Base-by-base conservation (phyloP, 2,329 filamentous ascomycete species). In the Penicillium brevicompactum region DNA sequence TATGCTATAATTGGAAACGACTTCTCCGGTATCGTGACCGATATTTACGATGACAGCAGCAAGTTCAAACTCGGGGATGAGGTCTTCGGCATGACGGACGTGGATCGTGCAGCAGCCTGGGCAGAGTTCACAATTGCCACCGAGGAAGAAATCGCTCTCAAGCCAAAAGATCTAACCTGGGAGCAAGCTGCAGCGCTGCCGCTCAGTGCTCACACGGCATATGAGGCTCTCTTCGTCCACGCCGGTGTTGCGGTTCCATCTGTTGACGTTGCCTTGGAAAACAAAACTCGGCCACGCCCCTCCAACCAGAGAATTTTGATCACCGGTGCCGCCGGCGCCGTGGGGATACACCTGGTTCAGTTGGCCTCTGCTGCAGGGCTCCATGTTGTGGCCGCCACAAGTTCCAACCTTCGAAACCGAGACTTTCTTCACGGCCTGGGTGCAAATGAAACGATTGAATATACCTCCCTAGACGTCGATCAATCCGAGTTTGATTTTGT, bases 161-260 rank as follows among this genome's bases (percentile, higher is more conserved):
- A 66, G 43, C 75, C 77, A 1, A 62, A 62, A 49, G 69, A 61
- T 18, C 38, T 79, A 5, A 67, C 58, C 30, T 74, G 71, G 70
- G 69, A 55, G 2, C 69, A 75, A 48, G 68, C 72, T 4, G 74
- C 75, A 1, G 68, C 70, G 4, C 64, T 78, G 9, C 74, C 76
- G 10, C 63, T 79, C 51, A 72, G 67, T 13, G 72, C 74, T 6
- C 46, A 76, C 56, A 79, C 74, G 49, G 77, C 76, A 9, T 78
- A 71, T 70, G 76, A 80, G 62, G 73, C 70, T 4, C 59, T 80
- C 1, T 80, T 80, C 43, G 68, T 69, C 16, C 66, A 75, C 52
- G 67, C 63, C 2, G 70, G 70, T 3, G 32, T 65, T 13, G 13
- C 34, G n/a, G 13, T 16, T 37, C 34, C 34, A 13, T 37, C 34